Evolutionary conservation across 495 filamentous ascomycete species (phyloP), one percentile per base, ranked within the genome.

Genomic region (Neurospora sp.): DNA sequence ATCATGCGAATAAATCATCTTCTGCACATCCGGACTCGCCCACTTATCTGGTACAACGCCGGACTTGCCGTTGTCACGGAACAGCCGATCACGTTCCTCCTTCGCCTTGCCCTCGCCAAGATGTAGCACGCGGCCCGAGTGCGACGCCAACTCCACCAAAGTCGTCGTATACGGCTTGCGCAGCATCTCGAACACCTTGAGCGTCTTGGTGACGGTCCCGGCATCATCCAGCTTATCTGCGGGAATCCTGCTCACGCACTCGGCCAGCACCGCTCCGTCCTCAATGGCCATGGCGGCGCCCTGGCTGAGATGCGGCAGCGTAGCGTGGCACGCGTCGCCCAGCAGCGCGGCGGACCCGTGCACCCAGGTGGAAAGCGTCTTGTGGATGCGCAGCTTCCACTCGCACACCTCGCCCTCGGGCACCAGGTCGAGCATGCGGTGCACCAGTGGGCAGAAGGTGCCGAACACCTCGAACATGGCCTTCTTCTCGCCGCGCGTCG

Each of bases 261-360:
- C 88, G n/a, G 87, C 90, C 10, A 94, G 80, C 31, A 92, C 92
- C 31, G 89, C 91, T 19, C 88, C 91, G 78, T 94, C 92, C 82
- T 96, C 93, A 71, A 94, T 92, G 37, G 91, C 92, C 85, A 93
- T 92, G n/a, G 92, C 92, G 37, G 92, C 92, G n/a, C 92, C 92
- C 84, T 94, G 92, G 39, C 87, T 88, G 17, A 92, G 82, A 74
- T 94, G 92, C 37, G 92, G 92, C 37, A 94, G 86, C 37, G 91
- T 94, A 4, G 92, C 90, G 79, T 94, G 91, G 80, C 92, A 93
- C 4, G 93, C 90, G 79, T 94, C 93, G 54, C 92, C 92, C 21
- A 94, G 82, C 4, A 94, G 88, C 24, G 91, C 91, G n/a, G 88
- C 87, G 66, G 78, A 83, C 5, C 89, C 89, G 72, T 88, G 84